Evolutionary conservation across 257 asterid genomes (phyloP), one percentile per base, ranked within the genome.

Genomic region (Capsicum chinense): DNA sequence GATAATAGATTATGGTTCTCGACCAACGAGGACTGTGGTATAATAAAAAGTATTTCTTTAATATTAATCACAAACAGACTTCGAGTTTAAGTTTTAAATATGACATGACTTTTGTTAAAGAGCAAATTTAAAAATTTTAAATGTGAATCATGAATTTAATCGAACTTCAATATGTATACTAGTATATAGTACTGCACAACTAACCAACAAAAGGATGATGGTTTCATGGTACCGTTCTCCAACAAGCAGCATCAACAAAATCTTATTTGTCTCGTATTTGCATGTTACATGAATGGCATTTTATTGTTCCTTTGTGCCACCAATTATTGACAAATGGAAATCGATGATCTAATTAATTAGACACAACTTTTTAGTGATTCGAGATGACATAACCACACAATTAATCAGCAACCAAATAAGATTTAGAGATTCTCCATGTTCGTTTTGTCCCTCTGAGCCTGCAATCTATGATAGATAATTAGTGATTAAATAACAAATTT

Each of bases 61-160:
- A 26, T 26, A 26, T 26, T 26, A 26, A 26, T 26, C 33, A 26
- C 33, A 26, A 26, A 26, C 33, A 26, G 33, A 26, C 33, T 26
- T 63, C 42, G 5, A 21, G 12, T 66, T 66, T 0, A 12, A 35
- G 7, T 66, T 66, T 5, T 66, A 9, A 66, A 67, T 14, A 56
- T 56, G 5, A 56, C 9, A 0, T 8, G 3, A 3, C 0, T 12
- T 50, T 50, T 50, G 3, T 50, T 9, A 50, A 2, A 66, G 0
- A 33, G 6, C 1, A 26, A 2, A 26, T 33, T 35, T 33, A 0
- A 64, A 0, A 0, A 0, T 10, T 63, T 10, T 10, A 0, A 0
- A 19, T 63, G 11, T 2, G 0, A 21, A 63, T 63, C 0, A 2
- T 0, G 1, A 33, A 12, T 68, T 66, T 68, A 15, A 2, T 15